Evolutionary conservation across 768 basidiomycete species (phyloP).

Genomic region (Mrakia hoshinonis): DNA sequence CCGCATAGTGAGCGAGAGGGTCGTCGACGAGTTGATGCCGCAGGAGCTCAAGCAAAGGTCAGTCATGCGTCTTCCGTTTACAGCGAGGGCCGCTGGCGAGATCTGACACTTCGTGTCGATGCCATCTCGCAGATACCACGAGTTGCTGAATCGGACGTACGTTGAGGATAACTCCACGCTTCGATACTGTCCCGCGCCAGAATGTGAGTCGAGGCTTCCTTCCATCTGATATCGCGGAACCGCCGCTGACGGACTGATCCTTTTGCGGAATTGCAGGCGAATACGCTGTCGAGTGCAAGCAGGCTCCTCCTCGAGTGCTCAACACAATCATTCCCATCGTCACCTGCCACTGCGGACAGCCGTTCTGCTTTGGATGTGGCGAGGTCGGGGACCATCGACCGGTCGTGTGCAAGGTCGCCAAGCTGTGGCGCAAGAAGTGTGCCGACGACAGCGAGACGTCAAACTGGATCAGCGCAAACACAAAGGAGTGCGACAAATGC

Average conservation of each 20-base stretch:
- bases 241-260: neutral
- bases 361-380: constrained; percentile 85
- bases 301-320: constrained; percentile 69
- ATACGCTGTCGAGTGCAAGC: constrained; percentile 79
- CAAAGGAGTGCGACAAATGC: constrained; percentile 93
- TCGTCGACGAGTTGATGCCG: constrained; percentile 47
- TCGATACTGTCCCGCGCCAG: constrained; percentile 91
- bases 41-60: constrained; percentile 46
- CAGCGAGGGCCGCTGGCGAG: neutral
- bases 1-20: constrained; percentile 42
- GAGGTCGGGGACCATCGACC: constrained; percentile 86
- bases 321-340: constrained; percentile 80
- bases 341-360: constrained; percentile 66
- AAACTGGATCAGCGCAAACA: constrained; percentile 99
- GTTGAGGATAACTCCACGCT: constrained; percentile 72
- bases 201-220: constrained; percentile 55
- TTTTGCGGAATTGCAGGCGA: constrained; percentile 41
- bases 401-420: constrained; percentile 76
- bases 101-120: neutral
- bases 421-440: constrained; percentile 94
- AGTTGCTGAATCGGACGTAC: constrained; percentile 79
- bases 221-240: neutral
- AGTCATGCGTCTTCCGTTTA: constrained; percentile 29
- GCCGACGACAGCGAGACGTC: constrained; percentile 95
- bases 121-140: constrained; percentile 56